Evolutionary conservation across 192 early-diverging fungal species (phyloP), one percentile per base, ranked within the genome.

Genomic region (Borealophlyctis nickersoniae): DNA sequence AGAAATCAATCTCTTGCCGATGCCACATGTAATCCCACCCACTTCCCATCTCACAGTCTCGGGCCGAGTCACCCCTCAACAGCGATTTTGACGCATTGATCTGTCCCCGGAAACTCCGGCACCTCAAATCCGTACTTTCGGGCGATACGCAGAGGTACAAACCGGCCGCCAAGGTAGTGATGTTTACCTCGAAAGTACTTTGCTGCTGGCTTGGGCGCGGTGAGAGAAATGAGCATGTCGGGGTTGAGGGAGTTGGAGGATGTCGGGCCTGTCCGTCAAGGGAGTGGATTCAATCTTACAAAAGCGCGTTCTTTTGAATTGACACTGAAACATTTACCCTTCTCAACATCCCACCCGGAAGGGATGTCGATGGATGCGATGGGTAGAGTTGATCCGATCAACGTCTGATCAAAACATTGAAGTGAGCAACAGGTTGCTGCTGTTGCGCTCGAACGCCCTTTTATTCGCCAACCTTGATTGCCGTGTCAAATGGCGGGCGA

Each of bases 311-410:
- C 45, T 48, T 11, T n/a, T 13, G 45, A 13, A 48, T n/a, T n/a
- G n/a, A n/a, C 19, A n/a, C n/a, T n/a, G n/a, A 4, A 56, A 3
- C n/a, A 3, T 30, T 58, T 78, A 74, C 95, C 96, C 60, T 83
- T 58, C 53, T 92, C 92, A 0, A 98, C 95, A 69, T 97, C 86
- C 94, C 95, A 98, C 13, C 91, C 94, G 16, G 89, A 91, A 13
- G 96, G 96, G 63, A 98, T 89, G 66, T 98, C 96, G 32, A 98
- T 91, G 26, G 86, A 79, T 7, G 83, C 78, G 56, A 92, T 78
- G 0, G 87, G 85, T 36, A 52, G 4, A 4, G 50, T 66, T 56
- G 52, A 58, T 56, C 1, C 32, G 24, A 36, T 23, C 0, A 71
- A 30, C 36, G 31, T 4, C 49, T 0, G 67, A n/a, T 24, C 22